Evolutionary conservation across 129 eudicot genomes (phyloP).

Genomic region (Rutidosis leptorrhynchoides): DNA sequence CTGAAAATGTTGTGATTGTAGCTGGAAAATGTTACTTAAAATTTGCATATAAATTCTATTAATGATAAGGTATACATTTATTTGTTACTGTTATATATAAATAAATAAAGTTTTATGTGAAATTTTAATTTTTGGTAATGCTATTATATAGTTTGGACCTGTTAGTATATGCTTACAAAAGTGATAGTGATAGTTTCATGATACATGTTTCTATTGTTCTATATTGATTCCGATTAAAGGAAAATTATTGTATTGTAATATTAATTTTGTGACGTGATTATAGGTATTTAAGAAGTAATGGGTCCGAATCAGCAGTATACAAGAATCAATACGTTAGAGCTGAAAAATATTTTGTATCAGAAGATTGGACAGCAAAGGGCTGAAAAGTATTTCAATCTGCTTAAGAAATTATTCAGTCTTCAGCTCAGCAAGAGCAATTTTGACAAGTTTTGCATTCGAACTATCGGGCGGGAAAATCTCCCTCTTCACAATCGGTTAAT

Average conservation of each 20-base stretch:
- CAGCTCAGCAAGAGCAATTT: conserved; percentile 58
- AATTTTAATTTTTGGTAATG: not conserved
- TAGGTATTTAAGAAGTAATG: conserved; percentile 45
- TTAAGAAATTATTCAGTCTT: conserved; percentile 43
- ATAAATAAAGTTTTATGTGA: not conserved
- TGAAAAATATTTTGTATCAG: conserved; percentile 47
- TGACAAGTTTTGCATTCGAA: conserved; percentile 46
- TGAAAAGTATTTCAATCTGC: conserved; percentile 62
- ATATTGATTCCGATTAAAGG: not conserved
- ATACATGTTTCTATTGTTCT: not conserved
- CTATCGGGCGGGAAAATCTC: conserved; percentile 77
- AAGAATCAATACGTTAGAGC: conserved; percentile 54
- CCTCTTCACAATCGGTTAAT: conserved; percentile 69
- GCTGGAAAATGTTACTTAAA: not conserved
- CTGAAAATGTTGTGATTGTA: conserved; percentile 18
- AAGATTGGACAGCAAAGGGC: conserved; percentile 67
- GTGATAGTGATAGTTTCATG: not conserved
- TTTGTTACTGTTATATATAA: not conserved
- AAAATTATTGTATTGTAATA: not conserved
- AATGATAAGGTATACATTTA: not conserved
- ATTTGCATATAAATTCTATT: not conserved
- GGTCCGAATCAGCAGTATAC: conserved; percentile 57
- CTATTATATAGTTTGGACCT: not conserved
- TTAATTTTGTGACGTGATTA: not conserved
- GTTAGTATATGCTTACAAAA: not conserved